Base-by-base conservation (phyloP, 768 basidiomycete species). In the Dacryopinax primogenitus region DNA sequence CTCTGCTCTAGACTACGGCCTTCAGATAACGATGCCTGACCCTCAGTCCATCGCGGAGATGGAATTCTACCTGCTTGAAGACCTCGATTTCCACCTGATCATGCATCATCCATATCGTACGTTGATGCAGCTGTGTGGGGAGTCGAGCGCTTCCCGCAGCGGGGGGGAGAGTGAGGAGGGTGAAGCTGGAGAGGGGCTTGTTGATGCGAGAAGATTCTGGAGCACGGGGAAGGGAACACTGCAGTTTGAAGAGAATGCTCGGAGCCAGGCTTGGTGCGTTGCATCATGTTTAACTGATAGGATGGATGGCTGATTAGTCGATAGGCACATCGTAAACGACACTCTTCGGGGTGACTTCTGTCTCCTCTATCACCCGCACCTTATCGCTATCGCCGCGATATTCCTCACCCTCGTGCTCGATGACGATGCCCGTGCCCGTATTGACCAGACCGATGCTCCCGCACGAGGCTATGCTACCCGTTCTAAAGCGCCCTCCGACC, bases 21-120 rank as follows among this genome's bases (percentile, higher is more conserved):
- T 58, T 23, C 51, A 58, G 51, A 58, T 58, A 23, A 58, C 23
- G 4, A 58, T 58, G 51, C 51, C 51, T 6, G 51, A 58, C 9
- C 51, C 51, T 9, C 51, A 58, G 18, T 58, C 51, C 72, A 79
- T 99, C 15, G 96, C 94, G 2, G 96, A 99, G 74, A 97, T 97
- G 94, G 95, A 98, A 73, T 98, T 98, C 77, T 98, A 95, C 77
- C 85, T 98, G 11, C 86, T 99, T 26, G 92, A 92, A 72, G 94
- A 99, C 73, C 82, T 98, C 30, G 93, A 96, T 74, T 97, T 95
- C 71, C 92, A 98, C 75, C 78, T 99, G 44, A 83, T 86, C 64
- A 82, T 97, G 7, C 97, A 92, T 74, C 96, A 97, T 73, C 95
- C 96, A 0, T 99, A 99, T 75, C 86, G 92, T 63, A 90, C 92